Evolutionary conservation across 495 filamentous ascomycete species (phyloP).

Genomic region (Letharia lupina): DNA sequence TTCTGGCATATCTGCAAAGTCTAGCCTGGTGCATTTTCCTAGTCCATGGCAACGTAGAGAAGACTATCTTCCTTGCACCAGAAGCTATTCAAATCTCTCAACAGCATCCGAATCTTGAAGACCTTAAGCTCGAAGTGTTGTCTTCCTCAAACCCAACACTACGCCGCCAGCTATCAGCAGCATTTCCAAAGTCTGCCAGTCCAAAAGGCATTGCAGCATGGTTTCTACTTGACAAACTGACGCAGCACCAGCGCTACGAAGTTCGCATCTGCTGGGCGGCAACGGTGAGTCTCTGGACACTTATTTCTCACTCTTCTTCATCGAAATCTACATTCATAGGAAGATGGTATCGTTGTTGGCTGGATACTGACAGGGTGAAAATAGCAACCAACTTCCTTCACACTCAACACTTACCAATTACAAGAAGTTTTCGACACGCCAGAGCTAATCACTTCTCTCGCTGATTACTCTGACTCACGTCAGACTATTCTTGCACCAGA

Average conservation of each 20-base stretch:
- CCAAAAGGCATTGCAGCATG: slow-evolving; percentile 63
- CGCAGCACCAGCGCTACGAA: slow-evolving; percentile 72
- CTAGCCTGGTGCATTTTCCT: slow-evolving; percentile 27
- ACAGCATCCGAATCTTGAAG: slow-evolving; percentile 49
- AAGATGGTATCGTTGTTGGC: neutral
- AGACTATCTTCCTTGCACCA: slow-evolving; percentile 80
- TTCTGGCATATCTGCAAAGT: slow-evolving; percentile 8
- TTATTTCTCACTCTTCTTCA: too few relatives aligned
- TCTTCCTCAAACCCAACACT: slow-evolving; percentile 48
- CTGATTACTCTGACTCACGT: slow-evolving; percentile 49
- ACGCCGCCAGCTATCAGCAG: slow-evolving; percentile 52
- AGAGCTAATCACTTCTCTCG: slow-evolving; percentile 54
- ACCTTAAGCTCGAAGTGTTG: slow-evolving; percentile 57
- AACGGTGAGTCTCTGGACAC: slow-evolving; percentile 51
- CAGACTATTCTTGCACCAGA: slow-evolving; percentile 25
- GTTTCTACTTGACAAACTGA: slow-evolving; percentile 73
- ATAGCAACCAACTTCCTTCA: slow-evolving; percentile 85
- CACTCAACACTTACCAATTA: slow-evolving; percentile 54
- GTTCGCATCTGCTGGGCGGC: slow-evolving; percentile 91
- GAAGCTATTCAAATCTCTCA: slow-evolving; percentile 42
- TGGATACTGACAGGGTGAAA: neutral
- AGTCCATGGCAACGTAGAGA: slow-evolving; percentile 69
- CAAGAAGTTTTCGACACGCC: slow-evolving; percentile 49
- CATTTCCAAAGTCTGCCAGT: slow-evolving; percentile 50
- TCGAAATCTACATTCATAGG: neutral